These are phyloP conservation scores for Knufia petricola DNA, from an alignment of 2,329 filamentous ascomycete species.

Conservation along the genomic window DNA sequence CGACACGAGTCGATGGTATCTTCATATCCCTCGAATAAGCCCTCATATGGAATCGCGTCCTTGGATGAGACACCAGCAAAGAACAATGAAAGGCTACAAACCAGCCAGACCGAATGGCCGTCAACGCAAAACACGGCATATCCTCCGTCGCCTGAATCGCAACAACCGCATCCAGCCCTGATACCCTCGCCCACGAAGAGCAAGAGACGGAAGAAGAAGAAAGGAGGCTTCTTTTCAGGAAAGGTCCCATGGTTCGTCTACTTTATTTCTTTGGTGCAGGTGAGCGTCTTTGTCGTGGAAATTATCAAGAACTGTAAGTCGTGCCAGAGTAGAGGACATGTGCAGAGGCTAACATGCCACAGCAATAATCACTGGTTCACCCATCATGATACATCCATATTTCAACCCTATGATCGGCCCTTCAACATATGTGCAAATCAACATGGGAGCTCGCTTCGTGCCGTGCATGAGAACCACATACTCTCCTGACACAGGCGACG, in stretches of 20 bases:
- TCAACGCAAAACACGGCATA: constrained; percentile 33
- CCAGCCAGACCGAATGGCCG: constrained; percentile 13
- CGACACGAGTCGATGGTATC: constrained; percentile 11
- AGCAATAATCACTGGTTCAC: constrained; percentile 68
- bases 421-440: constrained; percentile 80
- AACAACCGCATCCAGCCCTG: constrained; percentile 18
- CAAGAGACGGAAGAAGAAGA: constrained; percentile 26
- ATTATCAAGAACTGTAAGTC: constrained; percentile 69
- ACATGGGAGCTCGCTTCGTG: constrained; percentile 87
- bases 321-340: background rate
- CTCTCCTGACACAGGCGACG: constrained; percentile 25
- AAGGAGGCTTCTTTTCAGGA: constrained; percentile 47
- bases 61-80: constrained; percentile 18
- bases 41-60: constrained; percentile 9
- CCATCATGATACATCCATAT: constrained; percentile 58
- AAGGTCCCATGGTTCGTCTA: constrained; percentile 73
- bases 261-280: constrained; percentile 63
- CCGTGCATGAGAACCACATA: constrained; percentile 80
- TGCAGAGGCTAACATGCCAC: constrained; percentile 9
- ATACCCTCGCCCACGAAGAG: constrained; percentile 15
- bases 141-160: constrained; percentile 49
- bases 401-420: constrained; percentile 99
- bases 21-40: constrained; percentile 12
- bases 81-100: constrained; percentile 14
- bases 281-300: constrained; percentile 81